Base-by-base conservation (phyloP, 73 alveolate species). In the Stentor roeselii region DNA sequence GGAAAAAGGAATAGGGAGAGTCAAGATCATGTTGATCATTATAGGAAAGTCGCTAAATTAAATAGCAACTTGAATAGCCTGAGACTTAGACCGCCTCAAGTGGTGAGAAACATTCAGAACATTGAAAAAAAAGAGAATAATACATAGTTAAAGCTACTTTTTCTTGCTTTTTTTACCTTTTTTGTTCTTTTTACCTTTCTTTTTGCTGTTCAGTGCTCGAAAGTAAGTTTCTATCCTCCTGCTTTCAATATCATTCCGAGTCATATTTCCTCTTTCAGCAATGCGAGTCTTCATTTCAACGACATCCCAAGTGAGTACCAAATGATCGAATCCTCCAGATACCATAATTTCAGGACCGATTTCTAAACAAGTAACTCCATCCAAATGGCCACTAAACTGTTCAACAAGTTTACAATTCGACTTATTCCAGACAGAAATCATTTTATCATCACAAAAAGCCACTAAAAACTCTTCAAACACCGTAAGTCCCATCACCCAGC, bases 301-400 rank as follows among this genome's bases (percentile, higher is more conserved):
- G 67, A 93, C 39, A 86, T 93, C 95, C 98, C 96, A 93, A 75
- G 94, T 89, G 0, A 85, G 87, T 32, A 92, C 90, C 75, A 78
- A 84, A 60, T 92, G 95, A 75, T 92, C 97, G 83, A 87, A 92
- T 11, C 95, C 86, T 59, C 97, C 98, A 78, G 93, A 77, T 83
- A 83, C 91, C 3, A 93, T 84, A 59, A 88, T 90, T 21, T 86
- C 86, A 82, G 91, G 86, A 3, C 97, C 96, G 75, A 93, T 86
- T 2, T 93, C 93, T 11, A 93, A 76, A 36, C 94, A 91, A 30
- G 95, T 92, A 21, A 93, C 95, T 35, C 97, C 98, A 82, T 93
- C 95, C 82, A 88, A 92, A 82, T 93, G 98, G 42, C 96, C 97
- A 4, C 76, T 60, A 36, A 92, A 88, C 27, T 89, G 95, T 59